Evolutionary conservation across 768 basidiomycete genomes (phyloP), one percentile per base, ranked within the genome.

Genomic region (Lactarius sanguifluus): DNA sequence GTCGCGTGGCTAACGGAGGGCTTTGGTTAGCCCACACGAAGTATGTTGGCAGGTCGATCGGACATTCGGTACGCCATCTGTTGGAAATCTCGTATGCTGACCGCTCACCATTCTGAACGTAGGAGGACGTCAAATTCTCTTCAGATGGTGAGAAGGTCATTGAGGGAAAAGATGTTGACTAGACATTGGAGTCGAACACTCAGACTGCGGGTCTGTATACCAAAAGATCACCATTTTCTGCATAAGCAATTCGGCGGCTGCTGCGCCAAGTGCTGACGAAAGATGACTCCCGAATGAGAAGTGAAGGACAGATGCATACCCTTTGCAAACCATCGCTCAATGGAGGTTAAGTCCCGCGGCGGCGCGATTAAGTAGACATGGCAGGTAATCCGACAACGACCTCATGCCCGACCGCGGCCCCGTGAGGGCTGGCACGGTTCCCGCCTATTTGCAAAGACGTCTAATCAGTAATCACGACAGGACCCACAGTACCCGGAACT

Each of bases 71-170:
- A 64, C 62, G 75, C 64, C 12, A 36, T 40, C 18, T 56, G 32
- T 32, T 25, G n/a, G 55, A 6, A 18, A 9, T 81, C 78, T 18
- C 69, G n/a, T 78, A 82, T 70, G 72, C 32, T 81, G 81, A 61
- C 32, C 5, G 74, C 80, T 77, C 5, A 57, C 59, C 41, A 9
- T 41, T 20, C 47, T 34, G 34, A 36, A 40, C 34, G 41, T 70
- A 92, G 89, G 82, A 87, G 59, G 90, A 90, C 70, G 85, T 93
- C 57, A 89, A 85, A 71, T 87, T 94, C 65, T 91, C 91, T 0
- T 83, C 85, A 65, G 91, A 94, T 70, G 92, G 92, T 41, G 88
- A 91, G 75, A 80, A 71, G 13, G 81, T 92, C 1, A 69, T 90
- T 59, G 88, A 90, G 71, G 89, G 89, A 25, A 75, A 85, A 65